Evolutionary conservation across 768 basidiomycete genomes (phyloP), one percentile per base, ranked within the genome.

Genomic region (Favolaschia claudopus): DNA sequence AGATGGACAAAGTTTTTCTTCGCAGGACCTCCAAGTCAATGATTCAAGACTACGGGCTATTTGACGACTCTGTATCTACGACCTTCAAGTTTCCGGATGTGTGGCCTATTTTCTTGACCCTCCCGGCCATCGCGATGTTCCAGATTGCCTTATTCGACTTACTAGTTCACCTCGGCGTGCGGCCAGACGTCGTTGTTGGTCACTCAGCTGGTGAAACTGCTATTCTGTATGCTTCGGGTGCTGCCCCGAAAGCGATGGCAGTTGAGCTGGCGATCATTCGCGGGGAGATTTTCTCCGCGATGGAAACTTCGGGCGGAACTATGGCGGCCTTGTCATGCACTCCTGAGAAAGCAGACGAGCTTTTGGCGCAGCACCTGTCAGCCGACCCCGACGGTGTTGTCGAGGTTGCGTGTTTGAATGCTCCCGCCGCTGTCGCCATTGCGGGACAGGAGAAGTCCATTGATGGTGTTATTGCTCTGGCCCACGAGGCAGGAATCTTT

Each of bases 191-290:
- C 7, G 66, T 82, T 15, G 44, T 82, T 7, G 82, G 82, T 0
- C 80, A 82, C 64, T 82, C 81, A n/a, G 79, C 80, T 14, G 82
- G 82, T 12, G 82, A 83, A 60, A 78, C 79, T 0, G 76, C 77
- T 0, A 45, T 82, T 19, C 55, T 82, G 12, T 80, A 80, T 51
- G 75, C 79, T 0, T 79, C 78, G 5, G 79, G 80, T 20, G 79
- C 82, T 5, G 74, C 67, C 2, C 63, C 77, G 0, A 74, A 75
- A 45, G 72, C 70, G 0, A 70, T 79, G 73, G 80, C 78, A 3
- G 47, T 83, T 29, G 78, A 82, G 60, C 59, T 83, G 7, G 74
- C 80, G 1, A 76, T 82, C 44, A 75, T 74, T 37, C 76, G 80
- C 19, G 79, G 79, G 15, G 53, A 61, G n/a, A 70, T 76, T 2